Evolutionary conservation across 2,329 filamentous ascomycete species (phyloP).

Genomic region (Plenodomus biglobosus): DNA sequence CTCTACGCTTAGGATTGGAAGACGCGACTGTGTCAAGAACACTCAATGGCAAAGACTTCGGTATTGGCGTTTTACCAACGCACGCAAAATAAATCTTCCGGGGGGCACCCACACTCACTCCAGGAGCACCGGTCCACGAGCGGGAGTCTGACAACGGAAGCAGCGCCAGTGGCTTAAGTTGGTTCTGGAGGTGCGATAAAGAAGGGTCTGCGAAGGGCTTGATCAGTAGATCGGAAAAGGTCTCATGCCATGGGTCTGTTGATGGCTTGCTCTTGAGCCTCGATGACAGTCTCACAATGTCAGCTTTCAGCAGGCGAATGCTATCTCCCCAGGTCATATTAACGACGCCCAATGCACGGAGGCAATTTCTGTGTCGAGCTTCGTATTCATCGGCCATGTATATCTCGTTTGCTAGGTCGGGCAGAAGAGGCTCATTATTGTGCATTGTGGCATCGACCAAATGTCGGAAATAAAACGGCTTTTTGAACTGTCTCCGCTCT

Average conservation of each 20-base stretch:
- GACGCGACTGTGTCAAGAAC: no score
- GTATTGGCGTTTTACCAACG: not conserved
- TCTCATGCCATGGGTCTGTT: slow-evolving; percentile 17
- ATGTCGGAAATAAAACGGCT: slow-evolving; percentile 2
- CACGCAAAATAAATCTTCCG: slow-evolving; percentile 18
- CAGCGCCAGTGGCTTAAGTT: slow-evolving; percentile 13
- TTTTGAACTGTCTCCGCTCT: slow-evolving; percentile 8
- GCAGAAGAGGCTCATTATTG: slow-evolving; percentile 11
- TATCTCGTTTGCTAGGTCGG: slow-evolving; percentile 11
- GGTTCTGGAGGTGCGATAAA: slow-evolving; percentile 4
- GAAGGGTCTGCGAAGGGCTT: not conserved
- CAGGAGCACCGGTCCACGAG: slow-evolving; percentile 18
- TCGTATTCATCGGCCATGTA: slow-evolving; percentile 20
- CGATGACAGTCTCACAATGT: slow-evolving; percentile 3
- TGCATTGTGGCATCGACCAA: not conserved
- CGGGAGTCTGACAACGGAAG: slow-evolving; percentile 11
- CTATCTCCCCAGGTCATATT: not conserved
- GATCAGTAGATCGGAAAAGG: slow-evolving; percentile 8
- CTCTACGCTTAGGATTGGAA: no score
- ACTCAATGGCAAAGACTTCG: no score
- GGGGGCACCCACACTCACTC: not conserved
- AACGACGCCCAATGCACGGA: slow-evolving; percentile 6
- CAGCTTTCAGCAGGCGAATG: slow-evolving; percentile 9
- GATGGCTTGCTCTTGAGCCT: slow-evolving; percentile 3
- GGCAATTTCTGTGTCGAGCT: not conserved